These are phyloP conservation scores for Barbatosphaeria neglecta DNA, from an alignment of 495 filamentous ascomycete genomes.

Conservation along the genomic window DNA sequence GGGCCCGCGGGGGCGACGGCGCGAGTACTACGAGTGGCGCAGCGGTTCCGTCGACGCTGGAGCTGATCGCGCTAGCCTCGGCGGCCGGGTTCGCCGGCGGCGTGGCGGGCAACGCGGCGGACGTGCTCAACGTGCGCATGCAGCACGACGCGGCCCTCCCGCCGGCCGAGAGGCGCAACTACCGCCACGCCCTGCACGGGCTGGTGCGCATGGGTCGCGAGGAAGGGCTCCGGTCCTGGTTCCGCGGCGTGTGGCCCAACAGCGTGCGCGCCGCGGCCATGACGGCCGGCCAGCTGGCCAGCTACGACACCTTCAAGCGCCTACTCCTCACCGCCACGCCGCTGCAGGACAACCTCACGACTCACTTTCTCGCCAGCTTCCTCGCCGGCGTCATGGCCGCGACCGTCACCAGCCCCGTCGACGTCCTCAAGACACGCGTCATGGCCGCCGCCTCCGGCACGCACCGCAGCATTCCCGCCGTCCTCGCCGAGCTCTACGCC, in stretches of 20 bases:
- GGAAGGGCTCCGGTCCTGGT: constrained; percentile 62
- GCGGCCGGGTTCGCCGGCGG: constrained; percentile 83
- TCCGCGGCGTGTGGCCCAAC: constrained; percentile 88
- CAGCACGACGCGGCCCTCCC: constrained; percentile 86
- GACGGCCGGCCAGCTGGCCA: constrained; percentile 83
- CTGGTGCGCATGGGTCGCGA: constrained; percentile 70
- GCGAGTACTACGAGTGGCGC: no score
- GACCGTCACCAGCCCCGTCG: constrained; percentile 87
- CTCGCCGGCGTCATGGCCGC: constrained; percentile 88
- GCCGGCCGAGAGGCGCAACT: constrained; percentile 62
- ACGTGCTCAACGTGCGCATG: constrained; percentile 97
- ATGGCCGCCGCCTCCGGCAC: constrained; percentile 67
- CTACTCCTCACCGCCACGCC: constrained; percentile 53
- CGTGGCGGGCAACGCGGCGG: constrained; percentile 82
- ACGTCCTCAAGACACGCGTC: constrained; percentile 93
- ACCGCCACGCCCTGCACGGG: constrained; percentile 80
- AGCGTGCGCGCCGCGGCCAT: constrained; percentile 81
- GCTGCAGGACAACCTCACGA: constrained; percentile 65
- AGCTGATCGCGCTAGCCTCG: constrained; percentile 68
- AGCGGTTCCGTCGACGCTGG: constrained; percentile 57
- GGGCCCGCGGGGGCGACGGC: no score
- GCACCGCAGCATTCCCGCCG: constrained; percentile 43
- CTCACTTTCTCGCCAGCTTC: constrained; percentile 80
- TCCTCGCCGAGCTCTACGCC: constrained; percentile 58
- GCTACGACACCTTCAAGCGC: constrained; percentile 84